These are phyloP conservation scores for Phyllosticta capitalensis DNA, from an alignment of 2,329 filamentous ascomycete species.

Conservation along the genomic window DNA sequence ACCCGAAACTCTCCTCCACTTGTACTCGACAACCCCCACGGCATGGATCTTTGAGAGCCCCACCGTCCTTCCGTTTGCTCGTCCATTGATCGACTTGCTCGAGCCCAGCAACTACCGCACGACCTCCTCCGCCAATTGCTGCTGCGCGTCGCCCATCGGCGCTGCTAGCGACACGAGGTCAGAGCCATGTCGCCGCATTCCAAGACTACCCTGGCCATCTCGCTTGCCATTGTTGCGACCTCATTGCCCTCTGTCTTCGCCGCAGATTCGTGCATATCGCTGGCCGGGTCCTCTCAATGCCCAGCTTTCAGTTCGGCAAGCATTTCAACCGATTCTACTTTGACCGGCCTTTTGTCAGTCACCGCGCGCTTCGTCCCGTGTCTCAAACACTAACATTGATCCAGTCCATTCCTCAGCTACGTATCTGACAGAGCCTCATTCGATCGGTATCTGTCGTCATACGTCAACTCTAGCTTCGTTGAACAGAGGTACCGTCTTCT, in stretches of 20 bases:
- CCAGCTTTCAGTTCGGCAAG: conserved; percentile 64
- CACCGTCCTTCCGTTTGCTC: background rate
- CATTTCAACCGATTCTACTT: conserved; percentile 52
- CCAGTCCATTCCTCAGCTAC: conserved; percentile 73
- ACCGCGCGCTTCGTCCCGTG: background rate
- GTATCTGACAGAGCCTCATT: conserved; percentile 71
- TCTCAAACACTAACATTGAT: conserved; percentile 12
- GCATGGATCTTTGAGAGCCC: background rate
- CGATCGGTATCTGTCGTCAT: conserved; percentile 62
- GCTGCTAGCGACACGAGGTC: background rate
- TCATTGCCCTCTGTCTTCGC: background rate
- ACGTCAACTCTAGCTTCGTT: conserved; percentile 66
- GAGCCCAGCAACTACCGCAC: background rate
- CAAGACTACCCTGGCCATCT: background rate
- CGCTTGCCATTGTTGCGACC: background rate
- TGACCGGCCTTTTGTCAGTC: conserved; percentile 54
- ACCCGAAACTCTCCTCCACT: background rate
- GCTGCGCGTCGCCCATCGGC: background rate
- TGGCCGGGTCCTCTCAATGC: conserved; percentile 60
- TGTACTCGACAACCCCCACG: background rate
- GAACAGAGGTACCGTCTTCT: conserved; percentile 57
- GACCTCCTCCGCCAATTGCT: background rate
- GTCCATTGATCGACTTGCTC: background rate
- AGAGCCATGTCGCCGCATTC: background rate
- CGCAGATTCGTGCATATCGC: conserved; percentile 49